Evolutionary conservation across 495 filamentous ascomycete genomes (phyloP), one percentile per base, ranked within the genome.

Genomic region (Aspergillus conjunctus): DNA sequence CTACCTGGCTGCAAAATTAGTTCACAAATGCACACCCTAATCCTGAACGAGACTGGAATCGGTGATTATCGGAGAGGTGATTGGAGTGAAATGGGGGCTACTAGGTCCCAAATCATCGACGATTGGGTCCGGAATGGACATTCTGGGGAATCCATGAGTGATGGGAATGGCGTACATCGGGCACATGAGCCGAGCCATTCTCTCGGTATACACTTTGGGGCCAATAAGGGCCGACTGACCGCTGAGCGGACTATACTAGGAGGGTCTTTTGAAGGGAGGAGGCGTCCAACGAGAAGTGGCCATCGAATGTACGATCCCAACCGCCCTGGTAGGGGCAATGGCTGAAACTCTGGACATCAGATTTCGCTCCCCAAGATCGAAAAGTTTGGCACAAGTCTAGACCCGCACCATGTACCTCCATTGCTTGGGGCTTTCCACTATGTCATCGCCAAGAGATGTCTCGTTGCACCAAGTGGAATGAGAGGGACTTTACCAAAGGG

Each of bases 141-240:
- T 54, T 66, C 61, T 66, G 58, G 63, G 60, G 60, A 61, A 61
- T 30, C 39, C 60, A 61, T 66, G 58, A 65, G 30, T 41, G 57
- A 52, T 52, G 34, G 39, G 53, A 34, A 54, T 55, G 59, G 55
- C 53, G 49, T 55, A 49, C 55, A 51, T 56, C 58, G 57, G 63
- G 55, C 62, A 54, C 55, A 65, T 56, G 60, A 64, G 43, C 61
- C 60, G 61, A 61, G 39, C 55, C 58, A 58, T 26, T 54, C 50
- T 34, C 62, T 59, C 59, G 58, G 62, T 64, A 63, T 68, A 51
- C 51, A 44, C 5, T 34, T 64, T 26, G 18, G 60, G 43, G 30
- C 53, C 48, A 51, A 65, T 63, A 21, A 39, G 51, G 50, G 31
- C 43, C 44, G 50, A 53, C 20, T 21, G 49, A 37, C 26, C 33